Base-by-base conservation (phyloP, 305 asterid species). In the Fraxinus nigra region DNA sequence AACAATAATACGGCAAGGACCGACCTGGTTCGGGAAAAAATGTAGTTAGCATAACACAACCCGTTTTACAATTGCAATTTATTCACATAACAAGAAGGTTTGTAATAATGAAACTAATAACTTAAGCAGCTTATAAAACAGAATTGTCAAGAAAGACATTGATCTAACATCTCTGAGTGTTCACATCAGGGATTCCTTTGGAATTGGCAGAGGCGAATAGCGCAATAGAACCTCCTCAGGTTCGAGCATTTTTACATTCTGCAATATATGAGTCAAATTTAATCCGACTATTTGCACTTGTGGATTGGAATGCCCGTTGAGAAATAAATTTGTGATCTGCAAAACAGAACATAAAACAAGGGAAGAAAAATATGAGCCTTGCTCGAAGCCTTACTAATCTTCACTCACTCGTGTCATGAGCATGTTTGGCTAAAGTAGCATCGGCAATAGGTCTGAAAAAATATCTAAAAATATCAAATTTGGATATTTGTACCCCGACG, bases 221-320 rank as follows among this genome's bases (percentile, higher is more conserved):
- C 87, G 85, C 80, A 90, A 82, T 72, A 86, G 76, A 87, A 59
- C 80, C 28, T 89, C 92, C 84, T 82, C 86, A 10, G 92, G 87
- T 84, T 91, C 91, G 7, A 83, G 81, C 81, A 84, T 43, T 84
- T 84, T 79, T 32, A 87, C 9, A 84, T 85, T 85, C 46, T 86
- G 87, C 76, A 91, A 30, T 61, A 92, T 51, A 7, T 88, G 90
- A 14, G 88, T 83, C 85, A 80, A 18, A 7, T 77, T 80, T 77
- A 85, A 67, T 78, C 97, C 97, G 10, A 91, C 48, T 75, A 94
- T 85, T 88, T 80, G 85, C 90, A 92, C 91, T 2, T 40, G n/a
- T 11, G 85, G 84, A 83, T 94, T 92, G 24, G 96, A 90, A 87
- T 90, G 92, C 46, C 95, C 91, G 43, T 88, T 80, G 74, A 85